A percentile compares a stretch with the other conserved stretches of the same genome.
These are phyloP conservation scores for Hypholoma fasciculare DNA, from an alignment of 768 basidiomycete species.

Conservation along the genomic window DNA sequence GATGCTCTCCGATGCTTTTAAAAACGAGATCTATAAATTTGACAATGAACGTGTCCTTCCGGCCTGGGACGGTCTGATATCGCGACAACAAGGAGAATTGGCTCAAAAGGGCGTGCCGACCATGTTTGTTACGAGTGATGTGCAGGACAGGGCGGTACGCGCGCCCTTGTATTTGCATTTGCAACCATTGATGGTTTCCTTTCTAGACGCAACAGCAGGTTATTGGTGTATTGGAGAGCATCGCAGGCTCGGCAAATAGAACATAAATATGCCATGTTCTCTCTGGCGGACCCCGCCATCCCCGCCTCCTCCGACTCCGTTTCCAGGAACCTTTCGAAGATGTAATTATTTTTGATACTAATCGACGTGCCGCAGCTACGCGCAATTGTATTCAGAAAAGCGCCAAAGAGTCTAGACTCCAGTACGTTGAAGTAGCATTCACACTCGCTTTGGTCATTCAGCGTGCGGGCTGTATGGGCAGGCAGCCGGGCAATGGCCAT, in stretches of 20 bases:
- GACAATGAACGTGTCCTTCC: conserved; percentile 68
- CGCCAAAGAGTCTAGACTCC: too few species aligned
- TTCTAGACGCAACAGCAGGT: conserved; percentile 67
- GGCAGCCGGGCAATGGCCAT: too few species aligned
- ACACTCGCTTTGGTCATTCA: too few species aligned
- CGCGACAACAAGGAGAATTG: conserved; percentile 68
- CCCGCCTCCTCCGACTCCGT: too few species aligned
- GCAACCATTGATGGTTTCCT: neutral
- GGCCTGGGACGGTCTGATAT: conserved; percentile 76
- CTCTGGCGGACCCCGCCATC: neutral
- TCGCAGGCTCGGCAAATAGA: conserved; percentile 30
- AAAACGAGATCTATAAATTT: conserved; percentile 64
- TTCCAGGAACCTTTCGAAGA: too few species aligned
- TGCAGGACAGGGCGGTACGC: conserved; percentile 57
- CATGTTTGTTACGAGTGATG: conserved; percentile 61
- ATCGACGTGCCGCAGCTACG: too few species aligned
- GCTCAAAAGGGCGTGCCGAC: conserved; percentile 64
- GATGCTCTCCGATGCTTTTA: conserved; percentile 67
- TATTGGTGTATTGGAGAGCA: conserved; percentile 65
- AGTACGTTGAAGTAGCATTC: too few species aligned
- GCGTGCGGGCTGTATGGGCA: too few species aligned
- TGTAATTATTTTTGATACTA: too few species aligned
- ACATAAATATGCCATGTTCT: neutral
- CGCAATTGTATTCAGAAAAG: too few species aligned
- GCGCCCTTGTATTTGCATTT: neutral